A percentile compares a stretch with the other conserved stretches of the same genome.
Conservation (phyloP, 441 rosid genomes). For the Theobroma grandiflorum region DNA sequence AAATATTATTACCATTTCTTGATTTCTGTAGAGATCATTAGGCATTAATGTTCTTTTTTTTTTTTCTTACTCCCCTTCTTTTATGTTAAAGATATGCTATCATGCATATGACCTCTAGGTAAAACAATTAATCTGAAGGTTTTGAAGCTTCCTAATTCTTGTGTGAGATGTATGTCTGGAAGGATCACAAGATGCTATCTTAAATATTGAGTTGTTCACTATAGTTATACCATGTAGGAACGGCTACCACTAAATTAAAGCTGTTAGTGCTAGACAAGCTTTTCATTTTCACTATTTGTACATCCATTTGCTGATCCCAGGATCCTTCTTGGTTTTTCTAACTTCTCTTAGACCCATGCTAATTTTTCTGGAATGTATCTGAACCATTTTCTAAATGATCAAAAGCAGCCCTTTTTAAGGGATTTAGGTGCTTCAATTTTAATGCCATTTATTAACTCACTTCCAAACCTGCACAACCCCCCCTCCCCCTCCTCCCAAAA, state of each 20-base stretch:
- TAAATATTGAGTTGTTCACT: background rate
- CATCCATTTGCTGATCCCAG: slow-evolving; percentile 5
- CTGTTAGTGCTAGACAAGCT: background rate
- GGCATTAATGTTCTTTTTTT: background rate
- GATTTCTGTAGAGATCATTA: background rate
- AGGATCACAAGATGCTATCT: background rate
- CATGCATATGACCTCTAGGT: background rate
- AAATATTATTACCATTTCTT: background rate
- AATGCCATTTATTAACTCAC: too few relatives aligned
- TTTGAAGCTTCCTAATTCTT: background rate
- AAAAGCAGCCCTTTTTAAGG: background rate
- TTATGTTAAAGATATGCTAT: background rate
- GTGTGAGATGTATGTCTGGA: background rate
- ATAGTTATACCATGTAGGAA: background rate
- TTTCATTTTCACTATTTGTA: background rate
- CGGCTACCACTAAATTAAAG: background rate
- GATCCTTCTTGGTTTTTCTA: too few relatives aligned
- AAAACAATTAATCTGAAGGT: slow-evolving; percentile 5
- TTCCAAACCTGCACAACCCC: too few relatives aligned
- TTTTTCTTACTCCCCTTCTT: background rate
- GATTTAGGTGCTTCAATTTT: background rate
- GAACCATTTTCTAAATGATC: background rate
- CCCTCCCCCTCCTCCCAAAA: too few relatives aligned
- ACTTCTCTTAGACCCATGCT: background rate
- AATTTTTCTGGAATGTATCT: background rate